Percentiles rank a stretch among this genome's conserved stretches.
Conservation (phyloP, 805 yeast genomes). For the Yarrowia alimentaria region DNA sequence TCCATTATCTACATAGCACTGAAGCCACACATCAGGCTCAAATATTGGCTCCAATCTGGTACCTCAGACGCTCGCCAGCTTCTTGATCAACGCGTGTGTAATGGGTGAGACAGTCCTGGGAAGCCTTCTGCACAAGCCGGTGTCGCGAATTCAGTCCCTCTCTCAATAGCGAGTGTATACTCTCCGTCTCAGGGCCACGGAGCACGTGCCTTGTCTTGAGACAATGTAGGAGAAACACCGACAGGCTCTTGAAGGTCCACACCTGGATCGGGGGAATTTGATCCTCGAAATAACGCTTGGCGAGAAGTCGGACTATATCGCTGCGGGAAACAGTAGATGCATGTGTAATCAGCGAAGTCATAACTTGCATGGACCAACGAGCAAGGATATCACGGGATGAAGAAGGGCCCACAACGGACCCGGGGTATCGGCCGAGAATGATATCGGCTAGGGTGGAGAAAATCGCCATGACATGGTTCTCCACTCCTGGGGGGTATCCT, state of each 20-base stretch:
- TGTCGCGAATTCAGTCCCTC: slow-evolving; percentile 4
- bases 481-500: slow-evolving; percentile 20
- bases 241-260: slow-evolving; percentile 10
- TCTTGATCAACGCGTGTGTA: slow-evolving; percentile 1
- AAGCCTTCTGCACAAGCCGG: neutral
- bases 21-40: neutral
- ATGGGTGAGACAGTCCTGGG: slow-evolving; percentile 9
- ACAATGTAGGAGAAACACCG: slow-evolving; percentile 15
- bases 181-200: slow-evolving; percentile 1
- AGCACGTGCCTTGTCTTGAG: neutral
- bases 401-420: neutral
- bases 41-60: slow-evolving; percentile 9
- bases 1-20: neutral
- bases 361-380: slow-evolving; percentile 10
- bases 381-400: neutral
- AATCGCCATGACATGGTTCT: slow-evolving; percentile 1
- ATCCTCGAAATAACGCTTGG: slow-evolving; percentile 6
- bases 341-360: slow-evolving; percentile 9
- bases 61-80: slow-evolving; percentile 8
- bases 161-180: neutral
- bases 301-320: slow-evolving; percentile 1
- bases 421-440: slow-evolving; percentile 5
- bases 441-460: slow-evolving; percentile 9
- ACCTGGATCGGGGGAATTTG: slow-evolving; percentile 2
- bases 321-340: slow-evolving; percentile 2